phyloP scores from a whole-genome alignment of 345 rosid genomes.

The Punica granatum region DNA sequence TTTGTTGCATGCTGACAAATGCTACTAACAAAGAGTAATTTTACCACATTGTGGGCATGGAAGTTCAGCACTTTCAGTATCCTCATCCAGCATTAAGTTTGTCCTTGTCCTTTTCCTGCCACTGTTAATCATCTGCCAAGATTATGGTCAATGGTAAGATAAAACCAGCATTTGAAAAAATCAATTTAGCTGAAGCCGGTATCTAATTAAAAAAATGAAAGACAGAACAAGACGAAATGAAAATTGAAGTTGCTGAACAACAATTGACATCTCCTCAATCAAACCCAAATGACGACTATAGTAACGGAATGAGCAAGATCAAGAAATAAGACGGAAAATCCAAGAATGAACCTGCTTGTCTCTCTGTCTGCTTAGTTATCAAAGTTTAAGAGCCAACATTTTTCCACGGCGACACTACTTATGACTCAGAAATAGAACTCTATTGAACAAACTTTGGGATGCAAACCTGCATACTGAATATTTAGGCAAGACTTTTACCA shows the following conservation, averaged over 20 bases:
- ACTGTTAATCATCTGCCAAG: slow-evolving; percentile 46
- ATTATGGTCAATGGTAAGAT: slow-evolving; percentile 1
- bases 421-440: background rate
- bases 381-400: background rate
- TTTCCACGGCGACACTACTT: background rate
- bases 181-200: background rate
- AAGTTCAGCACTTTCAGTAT: slow-evolving; percentile 28
- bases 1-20: background rate
- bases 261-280: background rate
- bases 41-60: slow-evolving; percentile 89
- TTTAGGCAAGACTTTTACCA: background rate
- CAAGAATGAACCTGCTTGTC: too few species aligned
- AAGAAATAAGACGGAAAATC: background rate
- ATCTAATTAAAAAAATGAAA: background rate
- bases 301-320: background rate
- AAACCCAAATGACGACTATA: background rate
- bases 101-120: slow-evolving; percentile 51
- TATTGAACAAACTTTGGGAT: background rate
- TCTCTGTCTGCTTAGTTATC: background rate
- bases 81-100: slow-evolving; percentile 21
- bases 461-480: background rate
- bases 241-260: background rate
- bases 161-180: background rate
- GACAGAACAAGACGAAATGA: background rate
- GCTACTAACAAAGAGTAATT: background rate